These are phyloP conservation scores for Cercospora berteroae DNA, from an alignment of 2,329 filamentous ascomycete genomes.

Conservation along the genomic window DNA sequence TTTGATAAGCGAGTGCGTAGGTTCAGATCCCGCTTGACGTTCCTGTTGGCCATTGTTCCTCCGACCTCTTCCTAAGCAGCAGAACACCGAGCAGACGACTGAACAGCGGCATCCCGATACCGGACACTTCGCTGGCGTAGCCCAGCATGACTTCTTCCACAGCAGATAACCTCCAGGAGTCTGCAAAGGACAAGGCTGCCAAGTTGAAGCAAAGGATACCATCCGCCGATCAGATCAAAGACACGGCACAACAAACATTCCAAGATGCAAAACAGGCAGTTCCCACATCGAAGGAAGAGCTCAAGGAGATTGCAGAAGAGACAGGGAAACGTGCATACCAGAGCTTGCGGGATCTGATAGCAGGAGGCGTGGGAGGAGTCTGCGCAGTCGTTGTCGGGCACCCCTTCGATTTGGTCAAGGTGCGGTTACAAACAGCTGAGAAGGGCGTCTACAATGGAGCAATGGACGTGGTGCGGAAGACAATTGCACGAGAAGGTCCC, in stretches of 20 bases:
- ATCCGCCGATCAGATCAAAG: constrained; percentile 19
- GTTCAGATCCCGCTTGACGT: neutral
- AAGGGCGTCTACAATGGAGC: constrained; percentile 87
- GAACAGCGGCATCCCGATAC: neutral
- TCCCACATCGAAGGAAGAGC: constrained; percentile 42
- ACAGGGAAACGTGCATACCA: constrained; percentile 57
- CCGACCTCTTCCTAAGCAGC: neutral
- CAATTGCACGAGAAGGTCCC: constrained; percentile 81
- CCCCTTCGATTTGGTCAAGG: constrained; percentile 97
- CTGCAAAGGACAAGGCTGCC: constrained; percentile 23
- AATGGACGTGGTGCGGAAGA: constrained; percentile 87
- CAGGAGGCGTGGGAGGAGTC: constrained; percentile 88
- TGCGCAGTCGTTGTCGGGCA: constrained; percentile 92
- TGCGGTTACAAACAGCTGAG: constrained; percentile 93
- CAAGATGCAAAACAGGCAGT: constrained; percentile 25
- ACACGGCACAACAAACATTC: constrained; percentile 20
- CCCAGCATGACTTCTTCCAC: constrained; percentile 23
- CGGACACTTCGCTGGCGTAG: constrained; percentile 8
- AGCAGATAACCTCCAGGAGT: constrained; percentile 23
- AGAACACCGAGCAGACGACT: neutral
- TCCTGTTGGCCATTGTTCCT: neutral
- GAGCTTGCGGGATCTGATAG: constrained; percentile 75
- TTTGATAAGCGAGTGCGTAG: neutral
- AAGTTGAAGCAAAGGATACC: constrained; percentile 24
- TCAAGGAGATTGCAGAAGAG: constrained; percentile 53